Evolutionary conservation across 1,284 basidiomycete species (phyloP), one percentile per base, ranked within the genome.

Genomic region (Ustilago vetiveriae): DNA sequence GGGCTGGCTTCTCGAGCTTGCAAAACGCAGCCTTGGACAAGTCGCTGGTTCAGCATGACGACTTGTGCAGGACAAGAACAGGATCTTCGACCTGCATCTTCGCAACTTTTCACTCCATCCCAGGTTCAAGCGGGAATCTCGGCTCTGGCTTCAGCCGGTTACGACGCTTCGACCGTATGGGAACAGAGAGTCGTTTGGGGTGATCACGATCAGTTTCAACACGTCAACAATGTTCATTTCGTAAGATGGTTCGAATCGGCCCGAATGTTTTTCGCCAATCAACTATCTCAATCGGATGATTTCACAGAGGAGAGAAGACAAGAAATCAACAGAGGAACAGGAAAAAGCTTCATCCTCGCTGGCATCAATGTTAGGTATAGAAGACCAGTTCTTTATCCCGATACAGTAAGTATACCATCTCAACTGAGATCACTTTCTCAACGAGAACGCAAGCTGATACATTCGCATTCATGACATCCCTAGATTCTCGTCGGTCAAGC

Each of bases 221-320:
- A 79, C 29, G 74, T 78, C 17, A 79, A 79, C 62, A 79, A 79
- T 24, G 75, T 74, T 9, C 69, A 76, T 50, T 79, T 74, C 27
- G 60, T 79, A 3, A 56, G 74, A 5, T 79, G 75, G 75, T 69
- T 76, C 37, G 77, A 79, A 48, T 52, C 39, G 11, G 60, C 67
- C 6, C 58, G 77, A 5, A 76, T 79, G 75, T 54, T 59, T 29
- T 76, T 67, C 54, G 45, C 57, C 30, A 24, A 57, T 47, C n/a
- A 17, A 1, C 33, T 59, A 35, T 41, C 45, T 13, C 3, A 42
- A 8, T 8, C 21, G 0, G 11, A 39, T 3, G 44, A 41, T 3
- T 60, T 68, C 6, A 37, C 54, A 4, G 48, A 45, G 0, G 3
- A 56, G 37, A 29, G 71, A n/a, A 45, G 44, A 11, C 24, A 71